Conservation (phyloP, 441 rosid species). For the Erodium texanum region DNA sequence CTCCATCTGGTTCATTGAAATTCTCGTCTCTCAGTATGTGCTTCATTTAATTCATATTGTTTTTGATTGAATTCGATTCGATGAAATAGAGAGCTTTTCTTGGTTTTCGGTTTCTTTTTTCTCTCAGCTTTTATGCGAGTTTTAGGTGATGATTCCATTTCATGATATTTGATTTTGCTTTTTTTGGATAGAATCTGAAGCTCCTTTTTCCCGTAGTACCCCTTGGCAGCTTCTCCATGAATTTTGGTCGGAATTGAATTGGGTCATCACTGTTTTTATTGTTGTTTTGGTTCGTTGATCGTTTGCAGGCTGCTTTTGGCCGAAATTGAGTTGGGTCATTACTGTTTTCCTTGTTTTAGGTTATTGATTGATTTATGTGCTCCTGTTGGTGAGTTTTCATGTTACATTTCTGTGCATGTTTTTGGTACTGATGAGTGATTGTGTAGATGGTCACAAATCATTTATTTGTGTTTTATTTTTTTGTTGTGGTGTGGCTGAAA, state of each 20-base stretch:
- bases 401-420: not conserved
- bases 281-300: not conserved
- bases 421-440: conserved; percentile 1
- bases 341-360: not conserved
- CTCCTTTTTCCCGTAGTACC: not conserved
- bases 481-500: not conserved
- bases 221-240: not conserved
- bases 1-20: no score
- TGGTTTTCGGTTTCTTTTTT: not conserved
- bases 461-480: not conserved
- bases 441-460: not conserved
- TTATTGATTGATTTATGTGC: not conserved
- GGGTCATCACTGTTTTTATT: not conserved
- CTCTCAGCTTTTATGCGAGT: conserved; percentile 9
- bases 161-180: conserved; percentile 1
- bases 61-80: conserved; percentile 5
- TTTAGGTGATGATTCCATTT: conserved; percentile 1
- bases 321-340: conserved; percentile 3
- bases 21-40: not conserved
- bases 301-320: not conserved
- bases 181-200: not conserved
- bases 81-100: not conserved
- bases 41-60: not conserved
- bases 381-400: not conserved
- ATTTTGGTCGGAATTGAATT: not conserved